phyloP scores from a whole-genome alignment of 371 early-diverging fungal species.

The Apophysomyces sp. region DNA sequence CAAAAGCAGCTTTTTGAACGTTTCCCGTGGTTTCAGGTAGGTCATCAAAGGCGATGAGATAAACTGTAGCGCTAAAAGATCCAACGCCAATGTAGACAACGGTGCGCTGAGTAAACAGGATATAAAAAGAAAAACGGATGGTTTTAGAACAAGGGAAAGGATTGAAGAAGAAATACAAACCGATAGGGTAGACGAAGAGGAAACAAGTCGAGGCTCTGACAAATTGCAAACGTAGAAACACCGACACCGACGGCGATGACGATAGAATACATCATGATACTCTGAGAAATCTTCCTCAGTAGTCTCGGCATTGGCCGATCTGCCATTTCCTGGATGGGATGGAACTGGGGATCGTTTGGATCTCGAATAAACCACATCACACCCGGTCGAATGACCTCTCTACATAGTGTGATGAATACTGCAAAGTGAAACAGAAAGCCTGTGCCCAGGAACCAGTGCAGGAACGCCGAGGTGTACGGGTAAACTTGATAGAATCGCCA shows the following conservation, averaged over 20 bases:
- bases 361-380: slow-evolving; percentile 93
- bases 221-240: slow-evolving; percentile 37
- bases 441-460: slow-evolving; percentile 90
- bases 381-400: slow-evolving; percentile 81
- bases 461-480: slow-evolving; percentile 67
- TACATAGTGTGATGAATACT: slow-evolving; percentile 65
- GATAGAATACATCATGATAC: slow-evolving; percentile 70
- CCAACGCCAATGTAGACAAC: slow-evolving; percentile 68
- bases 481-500: slow-evolving; percentile 54
- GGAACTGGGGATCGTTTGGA: slow-evolving; percentile 86
- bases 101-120: slow-evolving; percentile 49
- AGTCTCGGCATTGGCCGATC: slow-evolving; percentile 70
- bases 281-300: slow-evolving; percentile 67
- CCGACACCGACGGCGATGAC: slow-evolving; percentile 68
- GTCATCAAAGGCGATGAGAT: slow-evolving; percentile 57
- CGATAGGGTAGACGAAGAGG: slow-evolving; percentile 10
- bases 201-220: slow-evolving; percentile 14
- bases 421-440: slow-evolving; percentile 87
- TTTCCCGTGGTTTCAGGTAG: slow-evolving; percentile 45
- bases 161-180: slow-evolving; percentile 32
- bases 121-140: neutral
- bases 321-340: slow-evolving; percentile 83
- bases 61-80: slow-evolving; percentile 68
- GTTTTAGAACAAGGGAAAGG: slow-evolving; percentile 12
- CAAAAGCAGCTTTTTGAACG: slow-evolving; percentile 43